Evolutionary conservation across 495 filamentous ascomycete genomes (phyloP), one percentile per base, ranked within the genome.

Genomic region (Clohesyomyces aquaticus): DNA sequence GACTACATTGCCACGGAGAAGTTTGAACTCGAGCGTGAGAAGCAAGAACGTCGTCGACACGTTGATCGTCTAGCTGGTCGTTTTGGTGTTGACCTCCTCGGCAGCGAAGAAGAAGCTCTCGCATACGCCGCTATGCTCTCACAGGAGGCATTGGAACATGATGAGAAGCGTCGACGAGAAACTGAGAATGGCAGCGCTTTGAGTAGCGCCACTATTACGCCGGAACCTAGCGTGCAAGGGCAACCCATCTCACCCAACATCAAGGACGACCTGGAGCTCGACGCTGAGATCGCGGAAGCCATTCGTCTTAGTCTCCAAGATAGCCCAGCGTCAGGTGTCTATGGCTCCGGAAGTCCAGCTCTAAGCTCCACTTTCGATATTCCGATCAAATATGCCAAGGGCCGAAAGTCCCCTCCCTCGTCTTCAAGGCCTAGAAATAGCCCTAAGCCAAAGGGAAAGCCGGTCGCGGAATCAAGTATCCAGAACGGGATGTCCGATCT

Each of bases 91-190:
- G 91, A 92, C 57, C 73, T 94, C 3, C 83, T 88, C 10, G 91
- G 89, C 12, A 78, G 80, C 1, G 85, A 82, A 91, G 93, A 97
- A 63, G 91, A 98, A 69, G 84, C 93, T 42, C 65, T 98, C 28
- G 88, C 86, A 12, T 98, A 98, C 74, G 94, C 93, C 1, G 85
- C 87, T 55, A 83, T 98, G 79, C 76, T 98, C 19, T 96, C 91
- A 49, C 83, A 93, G 67, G 95, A 98, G 74, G 76, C 85, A 0
- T 87, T 86, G 80, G 55, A 78, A 75, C 21, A 41, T 1, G 87
- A 91, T 22, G 82, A 86, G 61, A 77, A 83, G 59, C 84, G 85
- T 50, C 78, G 75, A 47, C 82, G 82, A 55, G 82, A 84, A 50
- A 81, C 78, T 14, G 80, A 78, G 10, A 54, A 62, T 22, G 71